A percentile compares a stretch with the other conserved stretches of the same genome.
Conservation (phyloP, 1,139 yeast genomes). For the Yamadazyma oceani region DNA sequence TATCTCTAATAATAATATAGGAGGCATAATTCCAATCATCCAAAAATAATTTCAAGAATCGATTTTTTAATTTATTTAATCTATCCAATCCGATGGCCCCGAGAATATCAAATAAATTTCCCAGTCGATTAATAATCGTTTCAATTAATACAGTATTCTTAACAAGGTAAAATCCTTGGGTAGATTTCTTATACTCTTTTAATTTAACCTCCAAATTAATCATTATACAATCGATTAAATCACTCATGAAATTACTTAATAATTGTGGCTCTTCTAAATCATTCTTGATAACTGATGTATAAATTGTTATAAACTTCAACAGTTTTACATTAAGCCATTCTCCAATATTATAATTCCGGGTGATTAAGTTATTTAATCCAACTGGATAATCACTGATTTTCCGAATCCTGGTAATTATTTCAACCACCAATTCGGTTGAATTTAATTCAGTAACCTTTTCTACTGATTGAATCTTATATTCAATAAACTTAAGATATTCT, state of each 20-base stretch:
- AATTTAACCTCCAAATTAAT: conserved; percentile 58
- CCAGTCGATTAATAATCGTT: conserved; percentile 65
- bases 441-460: conserved; percentile 56
- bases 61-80: conserved; percentile 66
- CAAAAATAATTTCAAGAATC: conserved; percentile 73
- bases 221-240: conserved; percentile 71
- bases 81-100: conserved; percentile 69
- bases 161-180: conserved; percentile 69
- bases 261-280: conserved; percentile 37
- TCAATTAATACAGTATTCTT: conserved; percentile 75
- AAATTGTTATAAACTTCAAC: conserved; percentile 50
- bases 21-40: conserved; percentile 86
- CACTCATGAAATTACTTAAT: conserved; percentile 66
- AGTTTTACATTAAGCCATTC: conserved; percentile 67
- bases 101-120: conserved; percentile 49
- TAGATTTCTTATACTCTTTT: conserved; percentile 48
- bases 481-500: conserved; percentile 59
- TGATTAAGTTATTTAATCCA: conserved; percentile 54
- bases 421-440: conserved; percentile 70
- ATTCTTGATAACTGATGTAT: conserved; percentile 47
- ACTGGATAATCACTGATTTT: conserved; percentile 62
- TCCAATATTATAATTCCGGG: conserved; percentile 49
- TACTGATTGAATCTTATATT: conserved; percentile 44
- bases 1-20: conserved; percentile 65
- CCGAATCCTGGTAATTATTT: conserved; percentile 59